Evolutionary conservation across 164 flowering plant genomes (phyloP).

Genomic region (Vitis cinerea): DNA sequence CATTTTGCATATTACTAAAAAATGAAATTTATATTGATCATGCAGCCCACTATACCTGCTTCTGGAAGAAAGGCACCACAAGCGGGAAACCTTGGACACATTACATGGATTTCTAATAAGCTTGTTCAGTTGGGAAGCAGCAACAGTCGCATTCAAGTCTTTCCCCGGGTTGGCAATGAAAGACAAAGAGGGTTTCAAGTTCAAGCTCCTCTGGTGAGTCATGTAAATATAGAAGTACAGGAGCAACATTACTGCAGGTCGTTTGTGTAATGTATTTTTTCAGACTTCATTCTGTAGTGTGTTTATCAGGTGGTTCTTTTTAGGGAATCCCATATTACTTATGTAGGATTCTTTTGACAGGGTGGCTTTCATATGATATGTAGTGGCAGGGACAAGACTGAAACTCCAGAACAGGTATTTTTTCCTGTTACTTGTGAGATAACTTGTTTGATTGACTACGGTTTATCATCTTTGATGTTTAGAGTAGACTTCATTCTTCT

Average conservation of each 20-base stretch:
- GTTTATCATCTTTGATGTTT: too few relatives aligned
- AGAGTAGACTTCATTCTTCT: too few relatives aligned
- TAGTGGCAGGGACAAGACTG: constrained; percentile 99
- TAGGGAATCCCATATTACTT: too few relatives aligned
- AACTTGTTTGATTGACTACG: too few relatives aligned
- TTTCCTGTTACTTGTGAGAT: too few relatives aligned
- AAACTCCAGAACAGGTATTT: constrained; percentile 94
- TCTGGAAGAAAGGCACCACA: constrained; percentile 63
- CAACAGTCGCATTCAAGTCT: constrained; percentile 54
- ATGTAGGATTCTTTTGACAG: constrained; percentile 33
- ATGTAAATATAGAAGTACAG: too few relatives aligned
- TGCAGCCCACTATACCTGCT: constrained; percentile 81
- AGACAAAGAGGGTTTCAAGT: too few relatives aligned
- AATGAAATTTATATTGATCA: neutral
- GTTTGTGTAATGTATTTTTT: too few relatives aligned
- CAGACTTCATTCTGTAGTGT: neutral
- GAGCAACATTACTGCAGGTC: too few relatives aligned
- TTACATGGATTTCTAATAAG: constrained; percentile 84
- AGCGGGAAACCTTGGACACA: constrained; percentile 82
- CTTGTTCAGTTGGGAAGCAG: constrained; percentile 65
- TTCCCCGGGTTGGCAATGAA: constrained; percentile 55
- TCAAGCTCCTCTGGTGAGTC: too few relatives aligned
- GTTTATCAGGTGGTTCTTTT: neutral
- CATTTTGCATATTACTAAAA: neutral
- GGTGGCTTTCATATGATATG: constrained; percentile 99